Evolutionary conservation across 225 moss, liverwort and hornwort genomes (phyloP), one percentile per base, ranked within the genome.

Genomic region (Bryum argenteum): DNA sequence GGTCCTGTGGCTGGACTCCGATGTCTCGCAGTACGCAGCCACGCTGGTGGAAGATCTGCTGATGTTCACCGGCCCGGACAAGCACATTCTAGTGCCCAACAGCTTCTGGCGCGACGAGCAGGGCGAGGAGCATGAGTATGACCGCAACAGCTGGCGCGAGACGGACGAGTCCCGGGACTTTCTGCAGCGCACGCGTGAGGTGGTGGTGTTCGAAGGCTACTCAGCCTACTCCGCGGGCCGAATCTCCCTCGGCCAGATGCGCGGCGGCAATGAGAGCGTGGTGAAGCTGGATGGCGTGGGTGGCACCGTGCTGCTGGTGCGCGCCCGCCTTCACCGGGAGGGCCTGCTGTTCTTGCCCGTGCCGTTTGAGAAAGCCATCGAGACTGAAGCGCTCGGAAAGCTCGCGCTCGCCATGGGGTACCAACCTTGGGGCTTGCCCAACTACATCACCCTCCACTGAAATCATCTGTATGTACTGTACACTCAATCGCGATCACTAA

Each of bases 121-220:
- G 8, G 82, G 82, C 41, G 54, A 44, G 54, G 79, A 83, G 72
- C 79, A 17, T 0, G 68, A 68, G 11, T 83, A 79, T 12, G 75
- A 83, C 28, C 63, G 72, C 9, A 83, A 83, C 8, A 79, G 72
- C 54, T 83, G 82, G 79, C 75, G 52, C 0, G 75, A 83, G 68
- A 79, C 79, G 14, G 67, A 63, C 10, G 26, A 52, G 54, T 79
- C 79, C 1, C 28, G 58, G 18, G 40, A 47, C 16, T 83, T 79
- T 26, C 2, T 83, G 71, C 19, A 64, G 71, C 38, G n/a, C 55
- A 79, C 79, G 15, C 22, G 47, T 22, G 79, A 79, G 40, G 26
- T 75, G 37, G 82, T 83, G n/a, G 82, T 83, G 61, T 83, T 83
- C 2, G 82, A 83, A 24, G 82, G 79, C 7, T 83, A 83, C 72